Evolutionary conservation across 768 basidiomycete genomes (phyloP).

Genomic region (Kwoniella dejecticola): DNA sequence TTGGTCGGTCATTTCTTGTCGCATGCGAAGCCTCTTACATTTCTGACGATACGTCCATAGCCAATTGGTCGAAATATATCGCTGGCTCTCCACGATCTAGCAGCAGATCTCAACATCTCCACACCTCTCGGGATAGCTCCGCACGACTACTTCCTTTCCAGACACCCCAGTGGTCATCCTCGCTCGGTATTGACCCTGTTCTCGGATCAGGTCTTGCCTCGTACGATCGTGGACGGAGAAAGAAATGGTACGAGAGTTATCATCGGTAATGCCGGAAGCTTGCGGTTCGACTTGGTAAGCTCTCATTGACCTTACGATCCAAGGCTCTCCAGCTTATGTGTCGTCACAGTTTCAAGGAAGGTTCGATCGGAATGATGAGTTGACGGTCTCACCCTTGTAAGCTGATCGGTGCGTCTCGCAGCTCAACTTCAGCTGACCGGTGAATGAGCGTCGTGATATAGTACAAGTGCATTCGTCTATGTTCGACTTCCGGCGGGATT

Average conservation of each 20-base stretch:
- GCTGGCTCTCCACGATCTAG: constrained; percentile 23
- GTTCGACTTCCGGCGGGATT: constrained; percentile 37
- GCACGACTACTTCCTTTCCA: constrained; percentile 65
- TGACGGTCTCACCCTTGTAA: constrained; percentile 70
- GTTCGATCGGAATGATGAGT: constrained; percentile 79
- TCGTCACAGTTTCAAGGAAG: constrained; percentile 58
- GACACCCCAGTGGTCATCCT: constrained; percentile 57
- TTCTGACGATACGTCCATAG: constrained; percentile 59
- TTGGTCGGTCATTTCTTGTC: no score
- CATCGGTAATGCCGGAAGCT: constrained; percentile 53
- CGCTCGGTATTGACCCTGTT: constrained; percentile 50
- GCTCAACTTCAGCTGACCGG: no score
- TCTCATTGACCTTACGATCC: not conserved
- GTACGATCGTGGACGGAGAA: constrained; percentile 59
- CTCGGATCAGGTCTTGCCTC: constrained; percentile 60
- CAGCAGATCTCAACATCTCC: constrained; percentile 61
- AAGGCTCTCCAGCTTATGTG: no score
- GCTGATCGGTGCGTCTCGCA: no score
- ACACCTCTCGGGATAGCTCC: constrained; percentile 72
- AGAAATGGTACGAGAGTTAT: constrained; percentile 37
- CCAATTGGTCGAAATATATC: constrained; percentile 35
- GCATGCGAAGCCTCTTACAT: no score
- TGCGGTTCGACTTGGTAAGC: constrained; percentile 56
- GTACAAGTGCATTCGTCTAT: constrained; percentile 36
- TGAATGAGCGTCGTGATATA: no score